Evolutionary conservation across 495 filamentous ascomycete genomes (phyloP).

Genomic region (Amphirosellinia nigrospora): DNA sequence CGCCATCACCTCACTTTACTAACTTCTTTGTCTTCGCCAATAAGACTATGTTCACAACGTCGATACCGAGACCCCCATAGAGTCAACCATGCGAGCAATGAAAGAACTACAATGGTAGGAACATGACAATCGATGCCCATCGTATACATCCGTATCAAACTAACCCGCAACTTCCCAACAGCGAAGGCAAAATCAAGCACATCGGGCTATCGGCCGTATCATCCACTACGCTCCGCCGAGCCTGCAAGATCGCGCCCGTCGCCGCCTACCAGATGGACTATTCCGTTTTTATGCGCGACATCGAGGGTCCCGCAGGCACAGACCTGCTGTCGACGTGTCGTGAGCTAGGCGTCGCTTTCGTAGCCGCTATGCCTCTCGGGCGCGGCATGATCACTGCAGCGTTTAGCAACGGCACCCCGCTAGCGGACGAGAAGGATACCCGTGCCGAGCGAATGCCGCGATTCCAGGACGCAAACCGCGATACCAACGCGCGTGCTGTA

Average conservation of each 20-base stretch:
- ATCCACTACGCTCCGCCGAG: conserved; percentile 49
- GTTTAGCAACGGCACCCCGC: conserved; percentile 21
- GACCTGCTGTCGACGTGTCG: conserved; percentile 60
- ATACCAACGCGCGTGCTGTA: conserved; percentile 53
- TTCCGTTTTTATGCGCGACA: conserved; percentile 62
- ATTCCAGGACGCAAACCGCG: conserved; percentile 57
- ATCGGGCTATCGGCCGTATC: conserved; percentile 54
- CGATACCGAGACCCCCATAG: conserved; percentile 51
- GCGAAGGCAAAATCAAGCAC: conserved; percentile 56
- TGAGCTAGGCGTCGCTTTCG: conserved; percentile 65
- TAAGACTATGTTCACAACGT: conserved; percentile 42
- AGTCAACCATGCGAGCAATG: conserved; percentile 55
- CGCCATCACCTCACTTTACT: neutral
- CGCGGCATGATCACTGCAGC: conserved; percentile 28
- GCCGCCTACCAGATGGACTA: conserved; percentile 69
- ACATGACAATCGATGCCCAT: neutral
- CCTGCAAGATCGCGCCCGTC: conserved; percentile 51
- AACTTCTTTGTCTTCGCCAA: neutral
- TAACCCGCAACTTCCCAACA: conserved; percentile 22
- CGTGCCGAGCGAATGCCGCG: conserved; percentile 48
- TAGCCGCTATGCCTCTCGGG: conserved; percentile 58
- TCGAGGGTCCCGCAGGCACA: conserved; percentile 53
- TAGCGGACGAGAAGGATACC: conserved; percentile 39
- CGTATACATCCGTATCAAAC: neutral
- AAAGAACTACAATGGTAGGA: conserved; percentile 55